Base-by-base conservation (phyloP, 805 yeast genomes). In the Nakazawaea ernobii region DNA sequence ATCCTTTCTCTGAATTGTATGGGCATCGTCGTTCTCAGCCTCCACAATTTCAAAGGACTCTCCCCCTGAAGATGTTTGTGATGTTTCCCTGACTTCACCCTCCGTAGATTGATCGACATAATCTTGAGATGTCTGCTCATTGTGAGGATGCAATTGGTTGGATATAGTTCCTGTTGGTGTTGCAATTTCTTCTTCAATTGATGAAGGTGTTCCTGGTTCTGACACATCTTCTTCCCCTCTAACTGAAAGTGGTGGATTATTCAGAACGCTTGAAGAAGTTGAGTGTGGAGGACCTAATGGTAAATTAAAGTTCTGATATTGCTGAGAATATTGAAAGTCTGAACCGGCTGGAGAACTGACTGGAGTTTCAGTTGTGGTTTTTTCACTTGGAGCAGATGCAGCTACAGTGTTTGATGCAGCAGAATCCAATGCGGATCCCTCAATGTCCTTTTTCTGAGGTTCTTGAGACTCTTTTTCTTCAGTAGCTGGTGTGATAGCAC, bases 181-280 rank as follows among this genome's bases (percentile, higher is more conserved):
- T 32, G 63, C 56, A 15, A 58, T 53, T 11, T 60, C 67, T 50
- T 57, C 67, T 32, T 52, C 65, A 36, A 62, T 57, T 1, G 65
- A 59, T 8, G 65, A 51, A 37, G 63, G 71, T 5, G 75, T 69
- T 36, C 66, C 68, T 6, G 73, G 69, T 15, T 67, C 62, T 7
- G 75, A 63, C 14, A 60, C 60, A 50, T 77, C 81, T 13, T 72
- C 63, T 52, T 82, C 96, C 52, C 86, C 96, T 51, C 96, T 80
- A 7, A 89, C 95, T 20, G 96, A 86, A 65, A 81, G 79, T 0
- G 97, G 91, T 2, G 97, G 89, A 62, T 92, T 90, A 66, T 91
- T 91, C 57, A 86, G 92, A 32, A 90, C 95, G 39, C 96, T 86
- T 0, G 97, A 89, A 0, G 97, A 86, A 35, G 86, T 78, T 0